Evolutionary conservation across 306 rosid genomes (phyloP), one percentile per base, ranked within the genome.

Genomic region (Vigna reflexopilosa): DNA sequence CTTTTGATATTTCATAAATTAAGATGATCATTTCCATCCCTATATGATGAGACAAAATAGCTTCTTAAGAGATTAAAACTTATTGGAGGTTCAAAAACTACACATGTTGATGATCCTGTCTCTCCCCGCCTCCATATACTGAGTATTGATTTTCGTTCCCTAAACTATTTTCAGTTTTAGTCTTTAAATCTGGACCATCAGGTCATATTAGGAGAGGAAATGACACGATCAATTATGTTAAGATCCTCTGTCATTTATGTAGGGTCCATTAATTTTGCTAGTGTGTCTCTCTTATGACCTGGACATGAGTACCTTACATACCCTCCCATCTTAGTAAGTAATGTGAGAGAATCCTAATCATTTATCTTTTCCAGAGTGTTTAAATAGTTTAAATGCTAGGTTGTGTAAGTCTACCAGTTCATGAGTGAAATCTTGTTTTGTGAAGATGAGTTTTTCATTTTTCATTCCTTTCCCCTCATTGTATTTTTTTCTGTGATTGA

Each of bases 291-390:
- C 75, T 70, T 4, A n/a, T 49, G 11, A 30, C 61, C 50, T 55
- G 61, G 34, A 30, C 32, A 30, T 30, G 4, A 55, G 30, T 55
- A 8, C 61, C 20, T 19, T 9, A 20, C 30, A 19, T 17, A 69
- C 55, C 28, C n/a, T 69, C 14, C 42, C 61, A 50, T 70, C 44
- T 28, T 70, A 70, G 47, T 10, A 69, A 14, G 38, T 16, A 69
- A 49, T 4, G 9, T 15, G 12, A 16, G 61, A 49, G 9, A 17
- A n/a, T 70, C 11, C 9, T 4, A 22, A 26, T 68, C 56, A 19
- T 70, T 77, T 54, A 55, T 32, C 40, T 63, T 80, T 72, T n/a
- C 57, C 22, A 52, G 67, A n/a, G 70, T 52, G 17, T 72, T 24
- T 42, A 61, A 28, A 63, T 80, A 52, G 22, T 40, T 26, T 64